Base-by-base conservation (phyloP, 352 stramenopile genomes). In the Globisporangium lucens region DNA sequence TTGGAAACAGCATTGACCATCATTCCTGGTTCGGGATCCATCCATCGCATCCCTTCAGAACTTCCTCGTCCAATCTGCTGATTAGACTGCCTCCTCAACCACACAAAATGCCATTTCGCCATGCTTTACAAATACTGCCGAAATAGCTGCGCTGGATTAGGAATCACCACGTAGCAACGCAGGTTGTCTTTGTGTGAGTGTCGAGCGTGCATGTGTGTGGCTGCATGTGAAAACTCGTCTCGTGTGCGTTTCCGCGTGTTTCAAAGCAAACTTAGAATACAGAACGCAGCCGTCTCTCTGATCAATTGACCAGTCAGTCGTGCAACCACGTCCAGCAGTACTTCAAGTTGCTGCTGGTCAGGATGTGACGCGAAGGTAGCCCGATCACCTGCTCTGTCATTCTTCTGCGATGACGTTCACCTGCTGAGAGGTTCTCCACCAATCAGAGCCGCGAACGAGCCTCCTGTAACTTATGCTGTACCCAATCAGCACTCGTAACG, bases 311-410 rank as follows among this genome's bases (percentile, higher is more conserved):
- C 29, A 43, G 27, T n/a, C 29, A 60, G 27, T 10, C 51, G 30
- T 15, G 51, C 29, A 17, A 41, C 29, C 15, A 13, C 53, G 36
- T n/a, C 29, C 55, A 60, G 47, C 9, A 35, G 38, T 47, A 43
- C 43, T 65, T 65, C 60, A 65, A 65, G 60, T 57, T 65, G 60
- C 29, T 15, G 20, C 22, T 9, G 5, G 47, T 51, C 3, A 10
- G 9, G 55, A 65, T 41, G 60, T 65, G 60, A 57, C 60, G 22
- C 60, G 43, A 65, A 65, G 27, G 60, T 65, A 27, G 7, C 59
- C 20, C 2, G 56, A 52, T 20, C 43, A 8, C 43, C 17, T 22
- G 43, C 43, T 51, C 17, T 6, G 43, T 51, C 17, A 51, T 51
- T 51, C 43, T 10, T 3, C 17, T 51, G 17, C 29, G 60, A 17